phyloP scores from a whole-genome alignment of 1,139 yeast species.

The Debaryomyces subglobosus region DNA sequence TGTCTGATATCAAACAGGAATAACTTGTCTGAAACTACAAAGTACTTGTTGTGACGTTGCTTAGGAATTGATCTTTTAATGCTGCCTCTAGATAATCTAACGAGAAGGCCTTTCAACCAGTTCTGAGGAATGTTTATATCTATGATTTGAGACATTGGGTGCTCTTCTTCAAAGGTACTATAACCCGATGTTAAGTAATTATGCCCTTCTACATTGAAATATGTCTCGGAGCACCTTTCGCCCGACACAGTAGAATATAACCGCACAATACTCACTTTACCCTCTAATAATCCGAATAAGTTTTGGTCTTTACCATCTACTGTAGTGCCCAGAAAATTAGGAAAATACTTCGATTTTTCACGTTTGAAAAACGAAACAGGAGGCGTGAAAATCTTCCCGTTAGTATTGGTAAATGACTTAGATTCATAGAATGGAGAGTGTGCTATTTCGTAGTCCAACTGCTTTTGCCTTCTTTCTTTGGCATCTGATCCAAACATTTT shows the following conservation, averaged over 20 bases:
- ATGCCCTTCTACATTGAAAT: conserved; percentile 48
- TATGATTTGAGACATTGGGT: conserved; percentile 65
- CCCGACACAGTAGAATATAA: conserved; percentile 74
- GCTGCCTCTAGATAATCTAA: conserved; percentile 53
- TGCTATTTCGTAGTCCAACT: conserved; percentile 73
- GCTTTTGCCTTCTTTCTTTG: conserved; percentile 55
- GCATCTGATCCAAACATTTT: conserved; percentile 42
- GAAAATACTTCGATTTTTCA: conserved; percentile 81
- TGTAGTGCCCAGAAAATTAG: conserved; percentile 72
- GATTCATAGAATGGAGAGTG: conserved; percentile 88
- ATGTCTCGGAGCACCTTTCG: conserved; percentile 65
- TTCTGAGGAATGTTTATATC: conserved; percentile 78
- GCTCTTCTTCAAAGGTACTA: conserved; percentile 32
- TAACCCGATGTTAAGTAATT: conserved; percentile 38
- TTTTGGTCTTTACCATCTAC: conserved; percentile 45
- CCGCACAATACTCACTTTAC: conserved; percentile 65
- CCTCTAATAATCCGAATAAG: conserved; percentile 40
- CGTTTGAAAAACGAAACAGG: conserved; percentile 75
- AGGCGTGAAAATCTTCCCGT: conserved; percentile 82
- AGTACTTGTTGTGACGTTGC: conserved; percentile 59
- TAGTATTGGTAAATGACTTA: conserved; percentile 74
- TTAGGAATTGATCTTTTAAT: conserved; percentile 47
- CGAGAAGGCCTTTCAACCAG: conserved; percentile 64
- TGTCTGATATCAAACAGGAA: conserved; percentile 63
- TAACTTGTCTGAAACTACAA: conserved; percentile 63